Evolutionary conservation across 306 rosid species (phyloP), one percentile per base, ranked within the genome.

Genomic region (Prunus davidiana): DNA sequence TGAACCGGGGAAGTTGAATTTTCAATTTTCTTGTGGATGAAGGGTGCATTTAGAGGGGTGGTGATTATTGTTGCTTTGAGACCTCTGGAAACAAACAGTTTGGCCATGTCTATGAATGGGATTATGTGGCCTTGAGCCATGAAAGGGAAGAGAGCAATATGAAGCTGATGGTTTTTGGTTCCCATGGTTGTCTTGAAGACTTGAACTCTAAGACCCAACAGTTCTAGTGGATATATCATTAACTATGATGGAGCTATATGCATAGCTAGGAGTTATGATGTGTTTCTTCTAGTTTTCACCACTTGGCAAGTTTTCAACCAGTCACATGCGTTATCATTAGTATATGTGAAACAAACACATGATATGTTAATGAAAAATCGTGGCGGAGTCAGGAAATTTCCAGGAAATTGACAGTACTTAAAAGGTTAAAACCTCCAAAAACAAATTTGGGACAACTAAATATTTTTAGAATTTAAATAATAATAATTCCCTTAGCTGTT

Each of bases 51-150:
- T 54, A 52, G 34, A 16, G 79, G 64, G 74, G 84, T 81, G 67
- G 84, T 81, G 74, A 87, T 34, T 5, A 84, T 69, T 82, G 88
- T 71, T 54, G 73, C 32, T 34, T 58, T 60, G 13, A 72, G 50
- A 15, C 86, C 88, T 34, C 72, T 49, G 5, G 82, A 34, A 12
- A 84, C 79, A 64, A 84, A 76, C 2, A 82, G 83, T 45, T 69
- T 82, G 51, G 88, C 86, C 79, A 82, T 66, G 69, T 87, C 83
- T 10, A 79, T 16, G 24, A 56, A 30, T 5, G 90, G 88, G 64
- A 81, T 82, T 2, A 82, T 68, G 38, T 85, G 88, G 69, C 84
- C 88, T 13, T 54, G 84, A 57, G 76, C 82, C 71, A 76, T 34
- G 13, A 72, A 72, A 2, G 88, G 88, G 43, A 85, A 79, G 82